Evolutionary conservation across 192 early-diverging fungal genomes (phyloP).

Genomic region (Obelidium mucronatum): DNA sequence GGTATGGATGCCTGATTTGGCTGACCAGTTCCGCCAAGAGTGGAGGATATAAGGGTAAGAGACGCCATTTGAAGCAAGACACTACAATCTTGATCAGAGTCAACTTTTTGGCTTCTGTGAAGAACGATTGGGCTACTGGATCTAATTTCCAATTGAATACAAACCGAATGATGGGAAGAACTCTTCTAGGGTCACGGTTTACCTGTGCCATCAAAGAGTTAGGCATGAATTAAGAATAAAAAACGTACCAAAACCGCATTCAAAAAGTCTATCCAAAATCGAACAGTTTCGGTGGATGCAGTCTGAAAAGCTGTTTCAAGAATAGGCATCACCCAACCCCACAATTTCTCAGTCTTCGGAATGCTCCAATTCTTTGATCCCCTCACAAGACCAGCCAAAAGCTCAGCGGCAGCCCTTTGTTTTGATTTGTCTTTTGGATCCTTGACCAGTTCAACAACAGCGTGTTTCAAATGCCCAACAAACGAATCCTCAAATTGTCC

Average conservation of each 20-base stretch:
- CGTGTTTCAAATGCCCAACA: constrained; percentile 59
- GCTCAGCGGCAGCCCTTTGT: constrained; percentile 83
- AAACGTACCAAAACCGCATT: constrained; percentile 59
- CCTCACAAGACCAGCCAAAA: constrained; percentile 80
- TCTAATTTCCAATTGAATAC: constrained; percentile 74
- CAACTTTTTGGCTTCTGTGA: constrained; percentile 85
- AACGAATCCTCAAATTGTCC: constrained; percentile 65
- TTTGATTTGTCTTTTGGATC: constrained; percentile 73
- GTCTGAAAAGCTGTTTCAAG: constrained; percentile 65
- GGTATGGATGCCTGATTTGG: constrained; percentile 80
- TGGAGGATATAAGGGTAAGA: constrained; percentile 43
- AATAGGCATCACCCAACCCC: constrained; percentile 74
- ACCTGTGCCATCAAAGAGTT: too few relatives aligned
- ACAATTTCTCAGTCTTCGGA: constrained; percentile 57
- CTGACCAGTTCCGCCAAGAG: constrained; percentile 60
- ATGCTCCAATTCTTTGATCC: constrained; percentile 88
- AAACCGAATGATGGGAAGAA: constrained; percentile 72
- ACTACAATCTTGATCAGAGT: constrained; percentile 70
- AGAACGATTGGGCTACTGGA: constrained; percentile 80
- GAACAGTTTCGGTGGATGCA: constrained; percentile 75
- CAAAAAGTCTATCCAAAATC: constrained; percentile 78
- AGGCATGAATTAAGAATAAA: too few relatives aligned
- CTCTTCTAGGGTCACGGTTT: constrained; percentile 83
- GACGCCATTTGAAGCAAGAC: constrained; percentile 73
- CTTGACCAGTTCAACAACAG: constrained; percentile 57